These are phyloP conservation scores for Gardenia jasminoides DNA, from an alignment of 257 asterid genomes.

Conservation along the genomic window DNA sequence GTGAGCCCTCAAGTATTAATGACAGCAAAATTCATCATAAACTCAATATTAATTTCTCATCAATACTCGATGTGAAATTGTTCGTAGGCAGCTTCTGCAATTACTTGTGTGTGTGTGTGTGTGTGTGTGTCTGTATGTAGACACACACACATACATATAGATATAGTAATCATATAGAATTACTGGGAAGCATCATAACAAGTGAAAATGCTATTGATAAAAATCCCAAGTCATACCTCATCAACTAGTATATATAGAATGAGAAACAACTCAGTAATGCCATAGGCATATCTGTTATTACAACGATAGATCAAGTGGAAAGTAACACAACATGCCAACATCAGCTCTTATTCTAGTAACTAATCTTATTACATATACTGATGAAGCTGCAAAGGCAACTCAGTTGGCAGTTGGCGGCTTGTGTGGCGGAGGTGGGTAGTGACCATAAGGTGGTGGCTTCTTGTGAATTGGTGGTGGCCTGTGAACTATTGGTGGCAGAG, in stretches of 20 bases:
- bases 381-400: not conserved
- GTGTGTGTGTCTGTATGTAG: too few relatives aligned
- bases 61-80: too few relatives aligned
- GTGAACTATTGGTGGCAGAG: not conserved
- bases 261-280: not conserved
- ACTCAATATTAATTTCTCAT: too few relatives aligned
- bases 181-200: too few relatives aligned
- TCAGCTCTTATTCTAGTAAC: not conserved
- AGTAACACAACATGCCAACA: not conserved
- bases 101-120: too few relatives aligned
- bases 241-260: not conserved
- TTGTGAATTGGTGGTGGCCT: constrained; percentile 5
- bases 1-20: too few relatives aligned
- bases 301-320: not conserved
- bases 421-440: not conserved
- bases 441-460: constrained; percentile 5
- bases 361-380: not conserved
- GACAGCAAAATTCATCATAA: too few relatives aligned
- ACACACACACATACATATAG: too few relatives aligned
- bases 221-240: not conserved
- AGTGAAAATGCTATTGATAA: not conserved
- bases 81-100: too few relatives aligned
- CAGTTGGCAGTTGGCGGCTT: not conserved
- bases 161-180: too few relatives aligned
- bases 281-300: not conserved